Evolutionary conservation across 73 alveolate genomes (phyloP), one percentile per base, ranked within the genome.

Genomic region (Halteria grandinella): DNA sequence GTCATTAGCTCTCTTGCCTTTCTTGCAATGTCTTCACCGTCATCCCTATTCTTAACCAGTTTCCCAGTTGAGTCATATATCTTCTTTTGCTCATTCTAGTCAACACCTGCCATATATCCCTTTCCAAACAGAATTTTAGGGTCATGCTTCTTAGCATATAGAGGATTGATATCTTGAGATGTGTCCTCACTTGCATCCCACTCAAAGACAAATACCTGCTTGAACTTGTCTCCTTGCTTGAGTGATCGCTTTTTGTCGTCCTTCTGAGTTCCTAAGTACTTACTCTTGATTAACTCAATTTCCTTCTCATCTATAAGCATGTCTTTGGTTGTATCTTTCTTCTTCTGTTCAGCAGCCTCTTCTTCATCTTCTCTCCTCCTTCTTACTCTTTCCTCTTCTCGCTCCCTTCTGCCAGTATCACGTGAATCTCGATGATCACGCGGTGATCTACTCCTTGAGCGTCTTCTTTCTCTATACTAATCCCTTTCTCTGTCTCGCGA

Each of bases 131-230:
- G 75, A 20, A 83, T 74, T 55, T 83, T 82, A 24, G 90, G 88
- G 40, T 75, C 84, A 51, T 57, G 60, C 76, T 69, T 84, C 21
- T 62, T 31, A n/a, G 52, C 37, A 50, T 54, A 87, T 11, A 87
- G 34, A 29, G 95, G 95, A 69, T 90, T 87, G 62, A 69, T 66
- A 76, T 87, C 95, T 3, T 52, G 83, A 7, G 95, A 87, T 37
- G 97, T 90, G 79, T 90, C 97, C n/a, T 90, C 97, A 14, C 80
- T 75, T 0, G 86, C 85, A 50, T 87, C 91, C 97, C 97, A 90
- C 33, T 80, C 92, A 59, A 87, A 90, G 34, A 47, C 74, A 52
- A 86, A 86, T 47, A 75, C 82, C 39, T 81, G 72, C 76, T 87
- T 90, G 75, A 82, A 90, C 78, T 90, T 90, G 28, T 90, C 97